A percentile compares a stretch with the other conserved stretches of the same genome.
Conservation (phyloP, 768 basidiomycete species). For the Russula sp. region DNA sequence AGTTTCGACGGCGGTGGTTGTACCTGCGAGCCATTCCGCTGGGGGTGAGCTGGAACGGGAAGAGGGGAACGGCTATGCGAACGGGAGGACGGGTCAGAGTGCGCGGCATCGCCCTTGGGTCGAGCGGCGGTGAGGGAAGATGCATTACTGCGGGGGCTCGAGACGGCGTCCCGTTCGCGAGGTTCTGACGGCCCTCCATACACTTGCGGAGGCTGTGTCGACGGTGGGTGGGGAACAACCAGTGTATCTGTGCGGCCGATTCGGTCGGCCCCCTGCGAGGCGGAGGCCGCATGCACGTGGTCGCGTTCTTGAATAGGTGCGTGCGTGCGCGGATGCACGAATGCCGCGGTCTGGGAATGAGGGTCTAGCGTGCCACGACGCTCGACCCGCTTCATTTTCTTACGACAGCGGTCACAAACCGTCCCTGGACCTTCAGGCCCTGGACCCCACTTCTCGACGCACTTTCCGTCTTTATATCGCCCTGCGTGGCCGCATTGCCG, state of each 20-base stretch:
- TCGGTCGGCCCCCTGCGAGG: constrained; percentile 12
- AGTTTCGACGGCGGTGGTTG: constrained; percentile 2
- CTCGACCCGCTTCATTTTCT: constrained; percentile 78
- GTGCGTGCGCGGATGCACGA: constrained; percentile 9
- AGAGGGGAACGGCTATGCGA: constrained; percentile 16
- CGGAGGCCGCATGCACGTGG: constrained; percentile 1
- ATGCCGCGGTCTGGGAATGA: constrained; percentile 23
- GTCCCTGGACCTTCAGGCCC: constrained; percentile 75
- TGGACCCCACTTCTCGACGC: constrained; percentile 80
- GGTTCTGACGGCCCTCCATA: constrained; percentile 4
- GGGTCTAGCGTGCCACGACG: constrained; percentile 53
- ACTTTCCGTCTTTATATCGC: constrained; percentile 72
- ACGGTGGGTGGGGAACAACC: constrained; percentile 5
- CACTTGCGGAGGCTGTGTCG: constrained; percentile 2
- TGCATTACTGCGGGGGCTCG: constrained; percentile 35
- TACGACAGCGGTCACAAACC: constrained; percentile 73
- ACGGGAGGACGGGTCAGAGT: constrained; percentile 19
- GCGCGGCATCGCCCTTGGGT: constrained; percentile 25
- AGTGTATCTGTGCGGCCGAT: constrained; percentile 19
- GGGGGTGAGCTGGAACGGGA: not conserved
- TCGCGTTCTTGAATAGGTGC: constrained; percentile 10
- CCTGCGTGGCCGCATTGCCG: constrained; percentile 63
- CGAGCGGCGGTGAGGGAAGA: constrained; percentile 6
- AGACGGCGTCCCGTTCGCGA: constrained; percentile 16
- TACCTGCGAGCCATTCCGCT: constrained; percentile 16